Evolutionary conservation across 805 yeast genomes (phyloP).

Genomic region (Pichia rugopelliculosa): DNA sequence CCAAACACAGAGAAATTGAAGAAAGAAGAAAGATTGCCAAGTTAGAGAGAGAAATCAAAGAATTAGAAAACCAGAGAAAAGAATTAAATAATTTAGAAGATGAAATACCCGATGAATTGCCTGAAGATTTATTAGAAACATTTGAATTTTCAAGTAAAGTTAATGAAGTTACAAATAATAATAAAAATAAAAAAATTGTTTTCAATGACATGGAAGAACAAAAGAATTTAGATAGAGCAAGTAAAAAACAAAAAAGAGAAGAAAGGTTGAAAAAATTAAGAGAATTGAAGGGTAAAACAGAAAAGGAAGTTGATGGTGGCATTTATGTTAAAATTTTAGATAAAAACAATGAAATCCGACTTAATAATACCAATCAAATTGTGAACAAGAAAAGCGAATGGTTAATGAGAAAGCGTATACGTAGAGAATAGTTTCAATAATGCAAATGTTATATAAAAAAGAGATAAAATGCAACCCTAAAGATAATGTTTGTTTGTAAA

Average conservation of each 20-base stretch:
- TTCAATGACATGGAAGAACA: conserved; percentile 22
- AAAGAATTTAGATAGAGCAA: conserved; percentile 19
- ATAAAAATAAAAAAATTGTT: conserved; percentile 9
- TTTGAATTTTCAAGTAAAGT: conserved; percentile 15
- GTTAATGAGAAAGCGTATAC: conserved; percentile 22
- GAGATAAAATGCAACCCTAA: neutral
- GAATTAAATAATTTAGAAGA: conserved; percentile 5
- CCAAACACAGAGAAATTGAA: conserved; percentile 25
- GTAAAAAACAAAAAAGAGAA: conserved; percentile 11
- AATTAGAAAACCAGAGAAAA: conserved; percentile 10
- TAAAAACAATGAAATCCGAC: neutral
- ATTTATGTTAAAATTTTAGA: conserved; percentile 31
- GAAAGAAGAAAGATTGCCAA: conserved; percentile 30
- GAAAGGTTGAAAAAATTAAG: conserved; percentile 22
- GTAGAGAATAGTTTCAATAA: conserved; percentile 10
- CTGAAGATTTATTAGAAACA: conserved; percentile 32
- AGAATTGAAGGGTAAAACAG: conserved; percentile 23
- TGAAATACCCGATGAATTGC: conserved; percentile 31
- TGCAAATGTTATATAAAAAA: too few species aligned
- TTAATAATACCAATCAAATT: conserved; percentile 5
- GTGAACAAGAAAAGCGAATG: conserved; percentile 21
- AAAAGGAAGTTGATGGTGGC: conserved; percentile 33
- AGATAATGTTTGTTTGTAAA: neutral
- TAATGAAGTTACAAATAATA: conserved; percentile 9
- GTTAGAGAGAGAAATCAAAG: conserved; percentile 18